These are phyloP conservation scores for Tuber calosporum DNA, from an alignment of 495 filamentous ascomycete species.

Conservation along the genomic window DNA sequence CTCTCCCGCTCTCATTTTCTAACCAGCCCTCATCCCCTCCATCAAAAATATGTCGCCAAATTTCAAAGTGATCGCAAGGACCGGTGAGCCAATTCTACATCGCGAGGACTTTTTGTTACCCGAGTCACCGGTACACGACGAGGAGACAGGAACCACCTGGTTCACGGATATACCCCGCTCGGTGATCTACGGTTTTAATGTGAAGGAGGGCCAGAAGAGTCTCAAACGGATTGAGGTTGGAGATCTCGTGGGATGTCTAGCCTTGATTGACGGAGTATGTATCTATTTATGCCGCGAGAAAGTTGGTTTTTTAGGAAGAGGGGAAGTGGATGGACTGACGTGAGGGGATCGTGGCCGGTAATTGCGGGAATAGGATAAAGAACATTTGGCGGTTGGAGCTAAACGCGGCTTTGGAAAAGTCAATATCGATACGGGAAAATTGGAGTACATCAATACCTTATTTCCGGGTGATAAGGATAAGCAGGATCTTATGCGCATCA, in stretches of 20 bases:
- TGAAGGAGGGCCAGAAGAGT: slow-evolving; percentile 18
- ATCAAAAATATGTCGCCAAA: slow-evolving; percentile 12
- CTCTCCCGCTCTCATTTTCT: no score
- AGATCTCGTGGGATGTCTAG: slow-evolving; percentile 31
- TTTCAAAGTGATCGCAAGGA: slow-evolving; percentile 26
- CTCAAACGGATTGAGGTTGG: slow-evolving; percentile 25
- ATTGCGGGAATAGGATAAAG: slow-evolving; percentile 19
- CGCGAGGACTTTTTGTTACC: slow-evolving; percentile 29
- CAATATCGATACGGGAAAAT: slow-evolving; percentile 31
- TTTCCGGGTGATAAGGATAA: slow-evolving; percentile 32
- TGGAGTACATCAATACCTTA: slow-evolving; percentile 30
- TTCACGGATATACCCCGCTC: slow-evolving; percentile 33
- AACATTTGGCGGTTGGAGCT: slow-evolving; percentile 29
- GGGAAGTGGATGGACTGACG: neutral
- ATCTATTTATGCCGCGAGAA: neutral
- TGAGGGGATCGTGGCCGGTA: neutral
- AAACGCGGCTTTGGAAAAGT: slow-evolving; percentile 36
- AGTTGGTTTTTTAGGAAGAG: neutral
- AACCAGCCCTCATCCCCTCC: neutral
- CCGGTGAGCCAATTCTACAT: slow-evolving; percentile 26
- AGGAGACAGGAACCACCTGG: slow-evolving; percentile 20
- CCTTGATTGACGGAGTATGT: slow-evolving; percentile 33
- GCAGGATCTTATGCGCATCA: slow-evolving; percentile 36
- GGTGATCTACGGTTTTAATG: slow-evolving; percentile 27
- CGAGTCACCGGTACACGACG: slow-evolving; percentile 26